A percentile compares a stretch with the other conserved stretches of the same genome.
These are phyloP conservation scores for Scleroderma bovista DNA, from an alignment of 768 basidiomycete genomes.

Conservation along the genomic window DNA sequence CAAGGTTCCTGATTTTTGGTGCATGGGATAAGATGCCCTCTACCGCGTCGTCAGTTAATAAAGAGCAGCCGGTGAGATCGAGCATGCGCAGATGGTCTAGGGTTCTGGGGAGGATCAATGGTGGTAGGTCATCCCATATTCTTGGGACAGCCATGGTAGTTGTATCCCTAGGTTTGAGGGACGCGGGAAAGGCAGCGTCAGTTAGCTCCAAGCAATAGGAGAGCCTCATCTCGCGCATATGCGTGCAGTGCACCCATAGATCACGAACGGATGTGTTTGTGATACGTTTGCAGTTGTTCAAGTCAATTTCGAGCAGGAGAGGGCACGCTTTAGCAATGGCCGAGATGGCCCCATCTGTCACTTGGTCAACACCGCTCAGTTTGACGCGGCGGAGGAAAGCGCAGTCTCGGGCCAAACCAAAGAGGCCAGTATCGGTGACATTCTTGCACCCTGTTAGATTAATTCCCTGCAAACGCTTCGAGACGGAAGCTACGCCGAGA, in stretches of 20 bases:
- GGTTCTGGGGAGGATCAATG: slow-evolving; percentile 55
- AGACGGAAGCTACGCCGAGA: slow-evolving; percentile 60
- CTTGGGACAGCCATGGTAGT: slow-evolving; percentile 37
- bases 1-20: slow-evolving; percentile 80
- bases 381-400: slow-evolving; percentile 85
- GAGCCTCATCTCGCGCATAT: slow-evolving; percentile 90
- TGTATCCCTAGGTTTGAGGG: slow-evolving; percentile 37
- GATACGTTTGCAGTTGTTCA: slow-evolving; percentile 75
- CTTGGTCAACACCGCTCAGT: slow-evolving; percentile 64
- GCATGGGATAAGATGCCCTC: slow-evolving; percentile 79
- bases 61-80: slow-evolving; percentile 82
- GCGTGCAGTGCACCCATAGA: slow-evolving; percentile 71
- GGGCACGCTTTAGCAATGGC: slow-evolving; percentile 75
- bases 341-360: slow-evolving; percentile 76
- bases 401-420: slow-evolving; percentile 70
- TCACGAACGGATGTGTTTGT: slow-evolving; percentile 76
- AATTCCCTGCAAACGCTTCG: slow-evolving; percentile 82
- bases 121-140: slow-evolving; percentile 46
- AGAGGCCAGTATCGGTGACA: slow-evolving; percentile 73
- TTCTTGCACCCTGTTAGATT: slow-evolving; percentile 81
- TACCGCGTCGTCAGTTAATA: slow-evolving; percentile 77
- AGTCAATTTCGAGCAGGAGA: slow-evolving; percentile 89
- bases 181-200: slow-evolving; percentile 81
- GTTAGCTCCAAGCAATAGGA: slow-evolving; percentile 75
- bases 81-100: slow-evolving; percentile 90